Percentiles rank a stretch among this genome's conserved stretches.
Conservation (phyloP, 2,329 filamentous ascomycete genomes). For the Apiospora sp. region DNA sequence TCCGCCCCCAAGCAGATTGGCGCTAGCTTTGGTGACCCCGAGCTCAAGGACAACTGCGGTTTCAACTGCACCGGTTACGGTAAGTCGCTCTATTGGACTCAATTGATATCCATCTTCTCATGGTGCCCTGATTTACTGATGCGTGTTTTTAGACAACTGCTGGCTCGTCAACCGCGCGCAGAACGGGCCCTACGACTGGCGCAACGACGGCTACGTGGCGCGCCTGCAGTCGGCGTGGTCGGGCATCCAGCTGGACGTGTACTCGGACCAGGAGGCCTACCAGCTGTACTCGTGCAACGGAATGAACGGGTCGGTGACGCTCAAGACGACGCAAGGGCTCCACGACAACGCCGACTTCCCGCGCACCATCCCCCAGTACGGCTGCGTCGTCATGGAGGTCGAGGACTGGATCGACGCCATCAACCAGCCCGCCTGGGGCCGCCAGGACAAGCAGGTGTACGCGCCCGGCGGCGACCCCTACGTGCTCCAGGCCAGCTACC, state of each 20-base stretch:
- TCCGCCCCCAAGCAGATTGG: slow-evolving; percentile 82
- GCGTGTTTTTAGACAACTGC: slow-evolving; percentile 62
- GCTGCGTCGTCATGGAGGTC: slow-evolving; percentile 89
- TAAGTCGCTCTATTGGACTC: slow-evolving; percentile 43
- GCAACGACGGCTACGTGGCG: slow-evolving; percentile 65
- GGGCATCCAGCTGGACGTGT: slow-evolving; percentile 84
- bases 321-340: slow-evolving; percentile 76
- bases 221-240: slow-evolving; percentile 76
- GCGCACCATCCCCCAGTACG: slow-evolving; percentile 75
- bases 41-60: slow-evolving; percentile 78
- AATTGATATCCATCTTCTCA: slow-evolving; percentile 6
- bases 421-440: slow-evolving; percentile 88
- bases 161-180: slow-evolving; percentile 71
- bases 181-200: slow-evolving; percentile 69
- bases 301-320: slow-evolving; percentile 73
- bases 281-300: slow-evolving; percentile 87
- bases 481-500: slow-evolving; percentile 68
- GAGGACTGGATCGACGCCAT: slow-evolving; percentile 95
- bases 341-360: slow-evolving; percentile 61
- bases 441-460: slow-evolving; percentile 67
- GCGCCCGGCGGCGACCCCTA: slow-evolving; percentile 67
- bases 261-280: slow-evolving; percentile 84
- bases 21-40: slow-evolving; percentile 67
- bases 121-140: background rate
- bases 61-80: slow-evolving; percentile 86